phyloP scores from a whole-genome alignment of 495 filamentous ascomycete genomes.

The Neurospora sp. region DNA sequence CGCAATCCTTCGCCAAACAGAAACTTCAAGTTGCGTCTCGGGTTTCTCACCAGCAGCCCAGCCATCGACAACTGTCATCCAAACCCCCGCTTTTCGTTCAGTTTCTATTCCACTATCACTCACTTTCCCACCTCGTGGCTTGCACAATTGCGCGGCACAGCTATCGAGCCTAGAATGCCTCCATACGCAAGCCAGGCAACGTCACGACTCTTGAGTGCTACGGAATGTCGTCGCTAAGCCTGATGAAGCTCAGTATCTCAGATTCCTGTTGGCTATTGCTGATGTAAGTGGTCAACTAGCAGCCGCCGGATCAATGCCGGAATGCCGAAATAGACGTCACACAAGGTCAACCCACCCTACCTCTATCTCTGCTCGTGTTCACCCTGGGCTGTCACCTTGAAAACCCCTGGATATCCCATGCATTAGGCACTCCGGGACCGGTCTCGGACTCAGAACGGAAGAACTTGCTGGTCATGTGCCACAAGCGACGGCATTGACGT shows the following conservation, averaged over 20 bases:
- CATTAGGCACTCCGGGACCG: background rate
- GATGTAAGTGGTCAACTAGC: background rate
- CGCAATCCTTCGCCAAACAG: background rate
- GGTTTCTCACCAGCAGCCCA: background rate
- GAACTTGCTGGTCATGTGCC: slow-evolving; percentile 2
- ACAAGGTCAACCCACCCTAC: background rate
- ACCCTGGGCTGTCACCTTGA: background rate
- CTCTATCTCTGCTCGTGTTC: background rate
- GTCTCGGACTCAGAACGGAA: background rate
- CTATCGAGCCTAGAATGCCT: background rate
- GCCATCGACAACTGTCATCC: background rate
- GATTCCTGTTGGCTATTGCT: background rate
- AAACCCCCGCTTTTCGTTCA: background rate
- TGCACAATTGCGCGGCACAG: background rate
- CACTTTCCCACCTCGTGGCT: background rate
- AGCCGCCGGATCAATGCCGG: background rate
- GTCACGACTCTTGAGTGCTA: background rate
- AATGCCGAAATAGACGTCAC: background rate
- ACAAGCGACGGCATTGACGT: background rate
- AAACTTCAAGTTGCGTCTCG: background rate
- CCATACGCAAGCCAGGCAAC: background rate
- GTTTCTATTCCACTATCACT: background rate
- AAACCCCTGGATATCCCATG: background rate
- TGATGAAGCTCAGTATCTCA: background rate
- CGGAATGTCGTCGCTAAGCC: background rate